Conservation (phyloP, 1,284 basidiomycete genomes). For the Coniferiporia sulphurascens region DNA sequence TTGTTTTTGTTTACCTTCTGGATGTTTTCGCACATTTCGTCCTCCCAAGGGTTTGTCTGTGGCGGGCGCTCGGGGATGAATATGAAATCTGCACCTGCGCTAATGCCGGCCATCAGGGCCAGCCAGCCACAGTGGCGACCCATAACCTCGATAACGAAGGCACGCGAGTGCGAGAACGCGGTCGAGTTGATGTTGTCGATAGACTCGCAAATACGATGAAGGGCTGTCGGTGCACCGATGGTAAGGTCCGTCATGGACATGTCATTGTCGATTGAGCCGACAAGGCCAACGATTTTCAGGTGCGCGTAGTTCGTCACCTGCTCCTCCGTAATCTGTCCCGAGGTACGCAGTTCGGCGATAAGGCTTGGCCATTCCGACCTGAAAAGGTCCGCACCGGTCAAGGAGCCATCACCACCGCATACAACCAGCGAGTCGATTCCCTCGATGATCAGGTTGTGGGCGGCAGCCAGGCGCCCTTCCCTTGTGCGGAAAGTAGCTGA, state of each 20-base stretch:
- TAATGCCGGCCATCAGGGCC: constrained; percentile 88
- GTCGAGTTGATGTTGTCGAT: constrained; percentile 99
- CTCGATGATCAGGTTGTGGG: constrained; percentile 88
- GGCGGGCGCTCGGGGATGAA: constrained; percentile 97
- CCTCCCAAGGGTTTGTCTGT: constrained; percentile 76
- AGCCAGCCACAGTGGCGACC: constrained; percentile 98
- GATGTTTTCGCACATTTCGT: constrained; percentile 88
- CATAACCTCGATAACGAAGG: constrained; percentile 99
- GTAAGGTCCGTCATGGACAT: constrained; percentile 98
- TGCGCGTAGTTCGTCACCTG: constrained; percentile 73
- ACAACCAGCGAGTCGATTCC: constrained; percentile 97
- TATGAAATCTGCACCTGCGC: constrained; percentile 92
- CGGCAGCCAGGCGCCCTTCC: constrained; percentile 85
- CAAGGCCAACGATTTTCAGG: constrained; percentile 94
- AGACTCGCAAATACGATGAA: constrained; percentile 95
- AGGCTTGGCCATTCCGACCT: constrained; percentile 91
- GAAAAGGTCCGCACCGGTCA: constrained; percentile 95
- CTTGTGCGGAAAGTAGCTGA: constrained; percentile 82
- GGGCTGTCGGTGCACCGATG: constrained; percentile 92
- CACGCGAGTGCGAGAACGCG: constrained; percentile 91
- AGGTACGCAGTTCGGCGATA: constrained; percentile 60
- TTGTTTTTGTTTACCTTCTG: constrained; percentile 46
- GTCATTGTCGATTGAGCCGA: constrained; percentile 98
- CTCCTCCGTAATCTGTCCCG: constrained; percentile 70
- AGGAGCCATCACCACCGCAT: constrained; percentile 94